Evolutionary conservation across 2,329 filamentous ascomycete genomes (phyloP), one percentile per base, ranked within the genome.

Genomic region (Erysiphe pulchra): DNA sequence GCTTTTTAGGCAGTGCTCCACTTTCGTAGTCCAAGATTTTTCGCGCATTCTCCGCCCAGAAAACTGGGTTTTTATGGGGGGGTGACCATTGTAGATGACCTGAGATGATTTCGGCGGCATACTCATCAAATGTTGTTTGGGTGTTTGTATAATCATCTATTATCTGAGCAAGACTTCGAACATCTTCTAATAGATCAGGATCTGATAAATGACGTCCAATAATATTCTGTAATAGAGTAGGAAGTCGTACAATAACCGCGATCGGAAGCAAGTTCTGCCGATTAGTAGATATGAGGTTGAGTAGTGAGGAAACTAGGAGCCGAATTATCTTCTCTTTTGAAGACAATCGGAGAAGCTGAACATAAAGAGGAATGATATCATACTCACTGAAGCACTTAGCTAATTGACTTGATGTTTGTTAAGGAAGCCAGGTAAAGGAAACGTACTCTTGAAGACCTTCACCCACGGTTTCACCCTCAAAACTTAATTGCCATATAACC

Each of bases 321-420:
- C 90, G 77, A 0, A 87, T 95, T 1, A 87, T 95, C 69, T 98
- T 98, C 61, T 95, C 90, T 62, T 98, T 98, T 40, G 87, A 86
- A 2, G 90, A 95, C 38, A 93, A 68, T 46, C 85, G 80, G 46
- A 98, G 69, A 34, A 98, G 76, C 52, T 92, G 81, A n/a, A 82
- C 85, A 61, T 93, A 94, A 40, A 95, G 73, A 42, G 85, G 71
- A 50, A 95, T 71, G 53, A 95, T 79, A 57, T 95, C 86, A 63
- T 93, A 84, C 62, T 94, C 86, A 54, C 86, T 92, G 52, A 34
- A 18, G 11, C 13, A 34, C 18, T 33, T 16, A 40, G 16, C 20
- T 24, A n/a, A 12, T 42, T 20, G 28, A 18, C 6, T 14, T 14
- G 10, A 20, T 8, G 10, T 18, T 28, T 20, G 10, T n/a, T n/a